Percentiles rank a stretch among this genome's conserved stretches.
phyloP scores from a whole-genome alignment of 345 rosid genomes.

The Raphanus sativus region DNA sequence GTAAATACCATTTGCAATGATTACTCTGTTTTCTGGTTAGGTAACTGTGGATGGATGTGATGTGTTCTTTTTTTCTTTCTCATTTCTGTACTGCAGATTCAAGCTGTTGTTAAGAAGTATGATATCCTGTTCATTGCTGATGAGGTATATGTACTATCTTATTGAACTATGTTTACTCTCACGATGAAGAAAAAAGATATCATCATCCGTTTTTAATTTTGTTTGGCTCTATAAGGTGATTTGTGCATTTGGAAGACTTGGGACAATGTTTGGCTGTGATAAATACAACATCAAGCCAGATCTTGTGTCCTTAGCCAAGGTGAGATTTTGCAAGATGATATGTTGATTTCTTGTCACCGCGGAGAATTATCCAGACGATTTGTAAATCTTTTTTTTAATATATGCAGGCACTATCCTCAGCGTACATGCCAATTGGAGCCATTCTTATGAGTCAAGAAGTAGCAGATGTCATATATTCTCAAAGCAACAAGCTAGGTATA shows the following conservation, averaged over 20 bases:
- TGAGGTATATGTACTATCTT: conserved; percentile 54
- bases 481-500: conserved; percentile 93
- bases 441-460: conserved; percentile 80
- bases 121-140: conserved; percentile 90
- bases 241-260: conserved; percentile 98
- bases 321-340: conserved; percentile 31
- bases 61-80: background rate
- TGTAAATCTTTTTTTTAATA: background rate
- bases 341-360: background rate
- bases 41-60: background rate
- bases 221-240: conserved; percentile 60
- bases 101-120: conserved; percentile 86
- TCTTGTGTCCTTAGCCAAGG: conserved; percentile 90
- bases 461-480: conserved; percentile 84
- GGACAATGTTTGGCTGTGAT: conserved; percentile 92
- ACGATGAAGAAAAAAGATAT: background rate
- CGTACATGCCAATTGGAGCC: conserved; percentile 94
- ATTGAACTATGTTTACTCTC: background rate
- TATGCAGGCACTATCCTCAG: conserved; percentile 86
- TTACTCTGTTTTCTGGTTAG: background rate
- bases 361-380: background rate
- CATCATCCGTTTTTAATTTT: conserved; percentile 8
- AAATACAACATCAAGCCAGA: conserved; percentile 90
- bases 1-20: background rate
- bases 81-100: conserved; percentile 55